These are phyloP conservation scores for Scheffersomyces cryptocercus DNA, from an alignment of 1,139 yeast species.

Conservation along the genomic window DNA sequence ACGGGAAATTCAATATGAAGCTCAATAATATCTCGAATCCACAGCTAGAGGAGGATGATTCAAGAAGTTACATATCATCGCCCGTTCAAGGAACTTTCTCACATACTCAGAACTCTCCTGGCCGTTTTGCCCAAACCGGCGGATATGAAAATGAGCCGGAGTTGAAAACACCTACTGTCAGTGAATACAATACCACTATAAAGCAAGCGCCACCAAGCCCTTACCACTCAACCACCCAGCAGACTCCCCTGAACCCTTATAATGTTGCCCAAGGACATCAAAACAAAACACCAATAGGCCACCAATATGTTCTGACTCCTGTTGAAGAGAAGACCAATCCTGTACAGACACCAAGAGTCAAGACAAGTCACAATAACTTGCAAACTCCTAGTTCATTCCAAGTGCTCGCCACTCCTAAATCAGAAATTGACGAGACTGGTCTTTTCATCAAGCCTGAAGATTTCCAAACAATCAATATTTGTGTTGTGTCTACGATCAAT, in stretches of 20 bases:
- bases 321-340: not conserved
- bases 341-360: conserved; percentile 9
- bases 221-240: not conserved
- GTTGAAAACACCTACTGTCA: conserved; percentile 1
- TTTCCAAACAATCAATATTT: conserved; percentile 60
- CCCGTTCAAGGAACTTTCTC: not conserved
- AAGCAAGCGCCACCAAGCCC: not conserved
- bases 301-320: too few species aligned
- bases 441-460: conserved; percentile 69
- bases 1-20: conserved; percentile 1
- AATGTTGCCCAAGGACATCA: too few species aligned
- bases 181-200: not conserved
- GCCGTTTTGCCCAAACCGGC: conserved; percentile 4
- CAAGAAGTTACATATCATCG: not conserved
- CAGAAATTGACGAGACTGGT: conserved; percentile 28
- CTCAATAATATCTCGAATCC: conserved; percentile 2
- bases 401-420: conserved; percentile 6
- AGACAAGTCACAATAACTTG: conserved; percentile 26
- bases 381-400: conserved; percentile 15
- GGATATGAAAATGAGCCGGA: not conserved
- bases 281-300: too few species aligned
- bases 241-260: not conserved
- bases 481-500: conserved; percentile 59
- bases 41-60: not conserved
- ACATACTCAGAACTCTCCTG: not conserved